These are phyloP conservation scores for Coemansia sp. DNA, from an alignment of 192 early-diverging fungal genomes.

Conservation along the genomic window DNA sequence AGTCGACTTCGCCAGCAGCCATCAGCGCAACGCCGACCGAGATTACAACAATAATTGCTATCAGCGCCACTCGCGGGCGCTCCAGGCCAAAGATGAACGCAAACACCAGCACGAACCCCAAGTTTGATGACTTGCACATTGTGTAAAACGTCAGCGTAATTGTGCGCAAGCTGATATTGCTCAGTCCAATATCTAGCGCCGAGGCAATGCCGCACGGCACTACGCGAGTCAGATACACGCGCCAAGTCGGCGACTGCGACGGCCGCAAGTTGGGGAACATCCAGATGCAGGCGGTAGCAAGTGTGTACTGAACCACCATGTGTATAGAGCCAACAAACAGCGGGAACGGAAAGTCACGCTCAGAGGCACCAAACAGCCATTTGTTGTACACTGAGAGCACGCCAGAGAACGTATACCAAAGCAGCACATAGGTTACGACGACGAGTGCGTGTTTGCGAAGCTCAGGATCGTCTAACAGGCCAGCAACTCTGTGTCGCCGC, in stretches of 20 bases:
- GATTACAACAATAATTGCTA: slow-evolving; percentile 76
- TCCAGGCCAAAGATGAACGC: slow-evolving; percentile 90
- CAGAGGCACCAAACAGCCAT: slow-evolving; percentile 83
- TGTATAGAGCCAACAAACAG: slow-evolving; percentile 84
- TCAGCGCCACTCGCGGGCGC: slow-evolving; percentile 66
- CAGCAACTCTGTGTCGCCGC: slow-evolving; percentile 1
- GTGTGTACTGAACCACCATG: slow-evolving; percentile 79
- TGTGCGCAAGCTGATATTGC: slow-evolving; percentile 80
- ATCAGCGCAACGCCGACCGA: slow-evolving; percentile 81
- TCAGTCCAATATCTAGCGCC: slow-evolving; percentile 87
- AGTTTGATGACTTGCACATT: slow-evolving; percentile 79
- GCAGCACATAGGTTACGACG: slow-evolving; percentile 49
- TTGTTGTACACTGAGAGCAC: slow-evolving; percentile 88
- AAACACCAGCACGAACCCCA: slow-evolving; percentile 83
- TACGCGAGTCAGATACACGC: slow-evolving; percentile 69
- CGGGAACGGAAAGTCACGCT: slow-evolving; percentile 84
- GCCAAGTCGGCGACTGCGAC: slow-evolving; percentile 51
- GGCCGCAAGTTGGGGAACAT: slow-evolving; percentile 67
- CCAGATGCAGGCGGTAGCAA: slow-evolving; percentile 59
- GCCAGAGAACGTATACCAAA: slow-evolving; percentile 69
- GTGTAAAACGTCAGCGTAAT: slow-evolving; percentile 94
- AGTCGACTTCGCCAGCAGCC: slow-evolving; percentile 82
- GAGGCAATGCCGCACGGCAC: slow-evolving; percentile 88
- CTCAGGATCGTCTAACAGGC: slow-evolving; percentile 26
- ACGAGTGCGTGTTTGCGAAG: slow-evolving; percentile 40